Evolutionary conservation across 2,329 filamentous ascomycete genomes (phyloP).

Genomic region (Elsinoe fawcettii): DNA sequence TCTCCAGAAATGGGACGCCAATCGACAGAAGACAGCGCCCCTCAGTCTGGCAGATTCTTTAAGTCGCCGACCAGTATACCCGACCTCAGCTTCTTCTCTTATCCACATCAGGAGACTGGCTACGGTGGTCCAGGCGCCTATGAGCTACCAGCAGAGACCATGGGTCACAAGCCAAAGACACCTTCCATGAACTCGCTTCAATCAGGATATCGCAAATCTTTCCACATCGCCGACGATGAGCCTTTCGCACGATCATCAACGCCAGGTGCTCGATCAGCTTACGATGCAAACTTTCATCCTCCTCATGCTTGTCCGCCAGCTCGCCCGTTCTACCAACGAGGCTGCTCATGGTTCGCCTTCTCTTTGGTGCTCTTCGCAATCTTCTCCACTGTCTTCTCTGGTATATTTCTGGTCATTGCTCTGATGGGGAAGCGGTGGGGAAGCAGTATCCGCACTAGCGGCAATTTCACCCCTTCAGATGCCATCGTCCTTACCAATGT

Average conservation of each 20-base stretch:
- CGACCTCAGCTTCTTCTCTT: constrained; percentile 3
- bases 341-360: constrained; percentile 40
- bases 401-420: constrained; percentile 57
- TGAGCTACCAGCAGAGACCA: background rate
- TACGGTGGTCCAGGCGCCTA: constrained; percentile 4
- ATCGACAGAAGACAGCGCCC: background rate
- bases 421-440: constrained; percentile 57
- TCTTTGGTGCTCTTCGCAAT: constrained; percentile 42
- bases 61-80: background rate
- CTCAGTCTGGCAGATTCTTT: background rate
- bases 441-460: constrained; percentile 45
- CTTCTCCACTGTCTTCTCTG: constrained; percentile 58
- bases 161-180: constrained; percentile 1
- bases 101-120: constrained; percentile 2
- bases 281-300: constrained; percentile 6
- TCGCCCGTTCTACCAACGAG: constrained; percentile 5
- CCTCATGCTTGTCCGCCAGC: constrained; percentile 5
- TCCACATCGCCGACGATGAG: background rate
- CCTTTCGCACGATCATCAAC: constrained; percentile 1
- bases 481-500: constrained; percentile 62
- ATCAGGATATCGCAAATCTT: constrained; percentile 6
- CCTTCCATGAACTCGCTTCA: constrained; percentile 1
- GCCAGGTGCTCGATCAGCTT: constrained; percentile 4
- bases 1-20: background rate
- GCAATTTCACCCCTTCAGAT: constrained; percentile 50